Percentiles rank a stretch among this genome's conserved stretches.
phyloP scores from a whole-genome alignment of 2,329 filamentous ascomycete species.

The Aspergillus bombycis region DNA sequence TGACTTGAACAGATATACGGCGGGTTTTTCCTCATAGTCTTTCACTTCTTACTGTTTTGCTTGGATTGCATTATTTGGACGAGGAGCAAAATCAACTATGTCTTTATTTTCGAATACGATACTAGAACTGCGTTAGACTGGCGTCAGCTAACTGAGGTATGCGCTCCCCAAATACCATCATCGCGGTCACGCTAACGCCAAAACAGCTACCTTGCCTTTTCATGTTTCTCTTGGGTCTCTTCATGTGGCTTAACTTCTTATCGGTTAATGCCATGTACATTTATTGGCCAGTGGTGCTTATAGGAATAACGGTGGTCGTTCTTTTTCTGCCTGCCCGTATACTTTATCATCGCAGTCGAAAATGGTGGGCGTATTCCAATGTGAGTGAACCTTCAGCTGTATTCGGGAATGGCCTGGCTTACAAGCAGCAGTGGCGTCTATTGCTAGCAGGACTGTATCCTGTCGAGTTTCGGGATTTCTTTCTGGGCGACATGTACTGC shows the following conservation, averaged over 20 bases:
- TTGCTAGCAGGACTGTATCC: slow-evolving; percentile 84
- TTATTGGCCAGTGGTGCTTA: slow-evolving; percentile 83
- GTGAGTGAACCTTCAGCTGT: slow-evolving; percentile 53
- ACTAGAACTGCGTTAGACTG: slow-evolving; percentile 83
- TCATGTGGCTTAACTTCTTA: slow-evolving; percentile 89
- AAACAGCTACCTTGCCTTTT: slow-evolving; percentile 78
- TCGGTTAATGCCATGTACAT: slow-evolving; percentile 71
- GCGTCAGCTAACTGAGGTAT: slow-evolving; percentile 77
- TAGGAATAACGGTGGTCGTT: slow-evolving; percentile 67
- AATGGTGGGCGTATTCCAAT: slow-evolving; percentile 88
- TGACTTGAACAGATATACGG: slow-evolving; percentile 72
- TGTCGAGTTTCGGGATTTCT: slow-evolving; percentile 97
- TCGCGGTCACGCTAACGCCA: slow-evolving; percentile 18
- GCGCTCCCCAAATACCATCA: slow-evolving; percentile 13
- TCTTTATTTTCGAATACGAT: slow-evolving; percentile 96
- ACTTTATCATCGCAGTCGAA: slow-evolving; percentile 74
- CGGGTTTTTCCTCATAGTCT: slow-evolving; percentile 83
- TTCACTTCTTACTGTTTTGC: slow-evolving; percentile 82
- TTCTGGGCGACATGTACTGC: slow-evolving; percentile 96
- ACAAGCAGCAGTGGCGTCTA: slow-evolving; percentile 70
- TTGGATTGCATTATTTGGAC: slow-evolving; percentile 84
- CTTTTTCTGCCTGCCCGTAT: slow-evolving; percentile 76
- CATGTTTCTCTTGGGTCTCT: slow-evolving; percentile 72
- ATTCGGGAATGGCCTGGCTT: slow-evolving; percentile 10
- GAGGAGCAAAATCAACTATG: slow-evolving; percentile 86